Evolutionary conservation across 805 yeast genomes (phyloP).

Genomic region (Cyberlindnera maritima): DNA sequence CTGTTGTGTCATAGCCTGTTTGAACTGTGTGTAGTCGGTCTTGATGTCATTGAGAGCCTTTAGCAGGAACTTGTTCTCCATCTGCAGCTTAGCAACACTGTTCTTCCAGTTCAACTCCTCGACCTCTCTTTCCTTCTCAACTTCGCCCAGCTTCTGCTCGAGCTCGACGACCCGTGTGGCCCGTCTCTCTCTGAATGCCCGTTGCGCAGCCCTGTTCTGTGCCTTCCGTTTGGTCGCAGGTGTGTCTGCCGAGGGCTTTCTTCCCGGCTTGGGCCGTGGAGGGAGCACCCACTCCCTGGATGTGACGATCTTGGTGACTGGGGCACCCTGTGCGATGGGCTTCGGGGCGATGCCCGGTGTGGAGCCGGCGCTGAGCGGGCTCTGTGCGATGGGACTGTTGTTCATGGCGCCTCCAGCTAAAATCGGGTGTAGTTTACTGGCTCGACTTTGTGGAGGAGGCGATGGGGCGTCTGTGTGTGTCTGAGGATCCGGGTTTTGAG

Average conservation of each 20-base stretch:
- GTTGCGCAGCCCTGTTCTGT: constrained; percentile 90
- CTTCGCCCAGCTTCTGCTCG: constrained; percentile 63
- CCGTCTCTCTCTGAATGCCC: constrained; percentile 85
- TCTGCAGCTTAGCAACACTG: constrained; percentile 22
- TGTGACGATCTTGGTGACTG: constrained; percentile 50
- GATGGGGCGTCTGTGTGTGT: not conserved
- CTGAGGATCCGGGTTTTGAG: not conserved
- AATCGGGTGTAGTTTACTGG: not conserved
- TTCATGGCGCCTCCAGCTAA: constrained; percentile 7
- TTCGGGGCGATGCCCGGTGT: constrained; percentile 25
- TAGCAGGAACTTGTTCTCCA: constrained; percentile 35
- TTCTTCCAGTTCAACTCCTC: constrained; percentile 40
- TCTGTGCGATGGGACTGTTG: constrained; percentile 13
- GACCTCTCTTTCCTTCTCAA: constrained; percentile 63
- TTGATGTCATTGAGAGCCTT: constrained; percentile 31
- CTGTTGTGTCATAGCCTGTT: constrained; percentile 12
- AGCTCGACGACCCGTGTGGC: constrained; percentile 80
- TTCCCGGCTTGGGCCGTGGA: constrained; percentile 73
- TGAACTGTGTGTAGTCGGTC: constrained; percentile 24
- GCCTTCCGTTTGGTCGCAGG: constrained; percentile 87
- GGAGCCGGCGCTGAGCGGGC: constrained; percentile 9
- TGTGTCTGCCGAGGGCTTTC: constrained; percentile 63
- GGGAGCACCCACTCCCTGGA: constrained; percentile 79
- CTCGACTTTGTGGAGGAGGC: not conserved
- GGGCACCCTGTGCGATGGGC: constrained; percentile 11